phyloP scores from a whole-genome alignment of 1,139 yeast species.

The Trichomonascaceae sp. region DNA sequence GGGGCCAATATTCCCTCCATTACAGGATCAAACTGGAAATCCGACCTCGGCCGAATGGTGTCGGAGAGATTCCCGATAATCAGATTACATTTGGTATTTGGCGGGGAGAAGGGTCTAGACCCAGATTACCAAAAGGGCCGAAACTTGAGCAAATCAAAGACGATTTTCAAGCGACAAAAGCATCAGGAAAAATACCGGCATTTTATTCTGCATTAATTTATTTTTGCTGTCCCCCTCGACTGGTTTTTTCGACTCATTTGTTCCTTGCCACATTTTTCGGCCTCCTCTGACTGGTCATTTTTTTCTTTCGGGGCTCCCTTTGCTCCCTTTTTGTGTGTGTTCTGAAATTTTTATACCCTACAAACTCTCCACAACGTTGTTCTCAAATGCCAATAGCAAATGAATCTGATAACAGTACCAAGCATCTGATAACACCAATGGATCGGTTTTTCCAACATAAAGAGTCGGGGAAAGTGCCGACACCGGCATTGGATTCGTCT shows the following conservation, averaged over 20 bases:
- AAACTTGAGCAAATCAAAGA: background rate
- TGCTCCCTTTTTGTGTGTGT: background rate
- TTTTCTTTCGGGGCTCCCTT: background rate
- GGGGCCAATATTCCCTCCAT: background rate
- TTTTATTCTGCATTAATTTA: too few species aligned
- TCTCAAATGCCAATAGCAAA: background rate
- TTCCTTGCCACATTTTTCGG: too few species aligned
- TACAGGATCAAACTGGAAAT: too few species aligned
- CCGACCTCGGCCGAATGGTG: background rate
- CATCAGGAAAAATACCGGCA: too few species aligned
- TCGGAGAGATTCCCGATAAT: background rate
- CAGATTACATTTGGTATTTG: background rate
- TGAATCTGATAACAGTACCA: background rate
- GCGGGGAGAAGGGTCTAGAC: background rate
- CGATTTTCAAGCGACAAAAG: too few species aligned
- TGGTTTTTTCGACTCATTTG: too few species aligned
- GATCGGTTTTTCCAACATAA: background rate
- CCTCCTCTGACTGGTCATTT: background rate
- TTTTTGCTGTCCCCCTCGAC: too few species aligned
- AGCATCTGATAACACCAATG: background rate
- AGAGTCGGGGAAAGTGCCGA: background rate
- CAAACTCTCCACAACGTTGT: background rate
- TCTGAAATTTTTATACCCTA: background rate
- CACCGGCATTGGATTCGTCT: background rate
- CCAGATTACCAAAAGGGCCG: background rate